Percentiles rank a stretch among this genome's conserved stretches.
Conservation (phyloP, 345 rosid species). For the Hibiscus mutabilis region DNA sequence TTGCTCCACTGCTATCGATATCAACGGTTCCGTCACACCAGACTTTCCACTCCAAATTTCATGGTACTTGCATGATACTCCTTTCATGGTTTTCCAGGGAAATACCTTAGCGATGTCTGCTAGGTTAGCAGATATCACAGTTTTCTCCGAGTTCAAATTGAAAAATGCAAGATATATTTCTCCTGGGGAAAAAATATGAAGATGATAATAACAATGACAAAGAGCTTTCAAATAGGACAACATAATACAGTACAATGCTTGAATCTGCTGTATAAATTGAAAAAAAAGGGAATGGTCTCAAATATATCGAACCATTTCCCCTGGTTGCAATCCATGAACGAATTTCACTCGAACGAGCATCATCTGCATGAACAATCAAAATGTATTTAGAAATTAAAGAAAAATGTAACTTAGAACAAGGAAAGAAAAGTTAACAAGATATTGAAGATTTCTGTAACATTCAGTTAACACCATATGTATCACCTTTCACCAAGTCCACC, state of each 20-base stretch:
- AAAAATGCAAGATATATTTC: conserved; percentile 55
- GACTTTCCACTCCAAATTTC: conserved; percentile 65
- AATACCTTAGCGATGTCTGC: conserved; percentile 52
- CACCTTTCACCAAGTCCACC: conserved; percentile 51
- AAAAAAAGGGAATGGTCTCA: neutral
- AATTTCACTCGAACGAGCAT: conserved; percentile 31
- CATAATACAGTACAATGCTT: neutral
- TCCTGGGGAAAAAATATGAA: conserved; percentile 22
- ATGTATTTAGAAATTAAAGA: conserved; percentile 9
- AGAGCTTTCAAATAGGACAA: neutral
- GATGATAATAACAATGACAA: neutral
- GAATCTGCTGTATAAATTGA: neutral
- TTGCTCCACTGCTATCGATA: conserved; percentile 36
- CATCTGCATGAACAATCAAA: conserved; percentile 18
- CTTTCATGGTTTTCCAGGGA: conserved; percentile 24
- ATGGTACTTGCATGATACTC: conserved; percentile 34
- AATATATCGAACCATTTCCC: conserved; percentile 43
- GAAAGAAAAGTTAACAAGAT: neutral
- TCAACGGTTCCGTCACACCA: conserved; percentile 18
- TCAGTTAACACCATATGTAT: neutral
- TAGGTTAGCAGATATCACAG: conserved; percentile 46
- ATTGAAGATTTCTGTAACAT: neutral
- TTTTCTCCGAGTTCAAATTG: conserved; percentile 42
- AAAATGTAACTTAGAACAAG: neutral
- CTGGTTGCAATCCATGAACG: conserved; percentile 91